Evolutionary conservation across 2,329 filamentous ascomycete genomes (phyloP), one percentile per base, ranked within the genome.

Genomic region (Talaromyces sp.): DNA sequence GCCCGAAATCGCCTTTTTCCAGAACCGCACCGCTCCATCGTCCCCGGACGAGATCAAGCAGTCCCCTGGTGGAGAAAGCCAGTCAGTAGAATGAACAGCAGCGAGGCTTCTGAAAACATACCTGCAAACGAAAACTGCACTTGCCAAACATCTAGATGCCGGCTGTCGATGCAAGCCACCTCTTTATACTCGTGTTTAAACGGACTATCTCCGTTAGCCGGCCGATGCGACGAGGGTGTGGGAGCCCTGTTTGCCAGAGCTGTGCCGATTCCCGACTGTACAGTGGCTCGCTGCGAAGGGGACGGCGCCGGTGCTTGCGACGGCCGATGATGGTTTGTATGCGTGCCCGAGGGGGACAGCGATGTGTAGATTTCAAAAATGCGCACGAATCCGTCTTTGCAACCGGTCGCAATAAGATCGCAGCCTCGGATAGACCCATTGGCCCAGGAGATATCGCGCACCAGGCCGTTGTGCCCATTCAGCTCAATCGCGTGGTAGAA

Each of bases 381-480:
- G 47, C 93, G 85, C 47, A 97, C 87, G 68, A 87, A 88, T 3
- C 95, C 93, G 72, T 99, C 95, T 74, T 96, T 96, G 72, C 91
- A 95, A 2, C 92, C 93, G 6, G 93, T 96, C 3, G 93, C 95
- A 68, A 98, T 84, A 61, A 93, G 84, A 73, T 99, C 95, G 73
- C 91, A 93, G 1, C 93, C 93, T 44, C 93, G 82, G 69, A 96
- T 92, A 66, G 92, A 96, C 13, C 92, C 93, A 55, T 92, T 90
- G 0, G 93, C 92, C 95, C 95, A 99, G 2, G 91, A 88, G 1
- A 97, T 85, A 72, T 97, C 93, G 55, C 93, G 84, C 7, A 97
- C 90, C 44, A 98, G 82, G 0, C 88, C 87, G 8, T 85, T 82
- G 68, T 96, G 90, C 1, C 87, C 87, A 32, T 81, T 81, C 17